phyloP scores from a whole-genome alignment of 2,329 filamentous ascomycete genomes.

The Alternaria longipes region DNA sequence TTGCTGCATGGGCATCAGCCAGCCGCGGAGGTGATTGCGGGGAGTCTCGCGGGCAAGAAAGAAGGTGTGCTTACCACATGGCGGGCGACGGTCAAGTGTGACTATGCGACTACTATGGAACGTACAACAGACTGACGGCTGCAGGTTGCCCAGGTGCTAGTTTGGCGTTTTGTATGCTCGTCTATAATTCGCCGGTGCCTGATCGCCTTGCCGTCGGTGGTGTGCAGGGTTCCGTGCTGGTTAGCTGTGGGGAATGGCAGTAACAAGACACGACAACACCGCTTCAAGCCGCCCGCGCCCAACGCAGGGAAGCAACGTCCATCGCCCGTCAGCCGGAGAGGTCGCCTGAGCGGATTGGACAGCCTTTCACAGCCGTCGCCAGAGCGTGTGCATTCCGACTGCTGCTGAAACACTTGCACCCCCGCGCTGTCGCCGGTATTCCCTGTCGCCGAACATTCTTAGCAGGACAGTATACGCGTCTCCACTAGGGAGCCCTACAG shows the following conservation, averaged over 20 bases:
- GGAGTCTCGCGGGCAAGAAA: conserved; percentile 18
- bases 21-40: conserved; percentile 27
- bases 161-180: conserved; percentile 5
- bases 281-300: conserved; percentile 10
- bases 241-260: conserved; percentile 12
- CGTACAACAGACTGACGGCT: conserved; percentile 5
- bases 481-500: conserved; percentile 20
- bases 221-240: conserved; percentile 21
- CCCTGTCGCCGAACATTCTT: conserved; percentile 41
- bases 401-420: conserved; percentile 39
- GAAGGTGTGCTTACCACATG: conserved; percentile 40
- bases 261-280: conserved; percentile 19
- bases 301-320: neutral
- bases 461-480: conserved; percentile 37
- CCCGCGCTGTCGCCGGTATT: conserved; percentile 32
- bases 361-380: neutral
- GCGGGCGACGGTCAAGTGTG: conserved; percentile 12
- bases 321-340: neutral
- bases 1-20: conserved; percentile 69
- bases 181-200: conserved; percentile 32
- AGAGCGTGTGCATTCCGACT: conserved; percentile 7
- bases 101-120: neutral
- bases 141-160: conserved; percentile 11
- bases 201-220: conserved; percentile 20
- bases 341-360: neutral